Percentiles rank a stretch among this genome's conserved stretches.
Conservation (phyloP, 768 basidiomycete species). For the Cyclocybe aegerita region DNA sequence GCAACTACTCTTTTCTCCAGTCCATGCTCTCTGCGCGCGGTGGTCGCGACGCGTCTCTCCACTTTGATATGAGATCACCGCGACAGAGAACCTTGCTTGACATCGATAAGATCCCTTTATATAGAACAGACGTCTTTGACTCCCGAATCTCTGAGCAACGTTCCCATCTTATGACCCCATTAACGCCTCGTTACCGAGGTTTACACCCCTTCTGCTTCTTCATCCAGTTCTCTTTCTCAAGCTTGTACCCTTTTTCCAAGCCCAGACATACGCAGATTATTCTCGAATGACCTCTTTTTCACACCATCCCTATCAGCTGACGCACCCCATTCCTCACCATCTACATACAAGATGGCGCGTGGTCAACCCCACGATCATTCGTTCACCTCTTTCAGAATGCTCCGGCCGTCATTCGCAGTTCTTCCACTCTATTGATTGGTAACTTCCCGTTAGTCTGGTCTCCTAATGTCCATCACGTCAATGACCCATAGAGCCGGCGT, state of each 20-base stretch:
- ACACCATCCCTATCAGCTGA: slow-evolving; percentile 21
- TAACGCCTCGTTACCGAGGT: background rate
- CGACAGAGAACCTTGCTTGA: background rate
- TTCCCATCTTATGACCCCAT: background rate
- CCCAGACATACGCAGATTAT: slow-evolving; percentile 5
- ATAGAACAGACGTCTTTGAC: background rate
- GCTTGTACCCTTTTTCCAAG: slow-evolving; percentile 3
- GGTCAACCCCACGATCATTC: slow-evolving; percentile 12
- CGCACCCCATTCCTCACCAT: slow-evolving; percentile 19
- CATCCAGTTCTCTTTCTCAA: slow-evolving; percentile 4
- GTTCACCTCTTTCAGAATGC: slow-evolving; percentile 4
- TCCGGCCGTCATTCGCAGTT: slow-evolving; percentile 8
- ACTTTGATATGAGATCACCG: background rate
- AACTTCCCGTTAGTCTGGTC: too few relatives aligned
- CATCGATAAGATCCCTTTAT: background rate
- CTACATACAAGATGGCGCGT: slow-evolving; percentile 21
- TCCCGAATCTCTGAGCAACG: background rate
- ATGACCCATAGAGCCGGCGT: too few relatives aligned
- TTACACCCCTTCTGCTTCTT: slow-evolving; percentile 5
- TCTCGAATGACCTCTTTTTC: slow-evolving; percentile 15
- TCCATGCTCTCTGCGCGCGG: background rate
- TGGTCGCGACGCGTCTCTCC: background rate
- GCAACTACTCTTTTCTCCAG: background rate
- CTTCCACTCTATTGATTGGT: background rate
- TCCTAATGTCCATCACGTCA: too few relatives aligned